A percentile compares a stretch with the other conserved stretches of the same genome.
Conservation (phyloP, 2,329 filamentous ascomycete species). For the Penicillium thymicola region DNA sequence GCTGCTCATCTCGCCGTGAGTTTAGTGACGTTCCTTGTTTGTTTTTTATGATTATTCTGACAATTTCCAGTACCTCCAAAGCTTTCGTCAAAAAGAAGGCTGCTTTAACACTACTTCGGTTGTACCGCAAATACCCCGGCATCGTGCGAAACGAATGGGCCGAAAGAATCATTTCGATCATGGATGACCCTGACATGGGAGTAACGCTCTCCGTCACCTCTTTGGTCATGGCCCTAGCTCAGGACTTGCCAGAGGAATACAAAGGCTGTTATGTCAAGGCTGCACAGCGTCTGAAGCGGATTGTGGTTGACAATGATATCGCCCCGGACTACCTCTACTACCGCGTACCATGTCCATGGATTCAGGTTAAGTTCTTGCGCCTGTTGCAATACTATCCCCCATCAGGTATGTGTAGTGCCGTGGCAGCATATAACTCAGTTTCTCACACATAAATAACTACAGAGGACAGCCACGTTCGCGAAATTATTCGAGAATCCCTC, state of each 20-base stretch:
- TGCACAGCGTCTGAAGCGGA: slow-evolving; percentile 80
- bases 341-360: slow-evolving; percentile 98
- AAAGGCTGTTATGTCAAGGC: slow-evolving; percentile 93
- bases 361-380: slow-evolving; percentile 90
- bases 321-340: slow-evolving; percentile 94
- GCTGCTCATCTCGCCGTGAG: slow-evolving; percentile 88
- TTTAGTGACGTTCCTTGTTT: slow-evolving; percentile 32
- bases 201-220: slow-evolving; percentile 95
- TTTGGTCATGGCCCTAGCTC: slow-evolving; percentile 86
- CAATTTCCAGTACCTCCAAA: slow-evolving; percentile 67
- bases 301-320: slow-evolving; percentile 87
- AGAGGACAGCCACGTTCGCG: slow-evolving; percentile 90
- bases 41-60: slow-evolving; percentile 32
- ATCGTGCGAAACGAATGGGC: slow-evolving; percentile 97
- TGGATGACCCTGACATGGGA: slow-evolving; percentile 94
- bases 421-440: neutral
- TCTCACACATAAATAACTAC: slow-evolving; percentile 6
- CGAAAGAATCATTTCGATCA: slow-evolving; percentile 95
- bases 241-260: slow-evolving; percentile 93
- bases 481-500: slow-evolving; percentile 86
- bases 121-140: slow-evolving; percentile 90
- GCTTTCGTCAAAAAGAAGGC: slow-evolving; percentile 99
- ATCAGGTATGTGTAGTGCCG: slow-evolving; percentile 60
- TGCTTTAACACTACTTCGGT: slow-evolving; percentile 81
- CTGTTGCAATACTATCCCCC: slow-evolving; percentile 95